phyloP scores from a whole-genome alignment of 2,329 filamentous ascomycete species.

The Fusarium pilosicola region DNA sequence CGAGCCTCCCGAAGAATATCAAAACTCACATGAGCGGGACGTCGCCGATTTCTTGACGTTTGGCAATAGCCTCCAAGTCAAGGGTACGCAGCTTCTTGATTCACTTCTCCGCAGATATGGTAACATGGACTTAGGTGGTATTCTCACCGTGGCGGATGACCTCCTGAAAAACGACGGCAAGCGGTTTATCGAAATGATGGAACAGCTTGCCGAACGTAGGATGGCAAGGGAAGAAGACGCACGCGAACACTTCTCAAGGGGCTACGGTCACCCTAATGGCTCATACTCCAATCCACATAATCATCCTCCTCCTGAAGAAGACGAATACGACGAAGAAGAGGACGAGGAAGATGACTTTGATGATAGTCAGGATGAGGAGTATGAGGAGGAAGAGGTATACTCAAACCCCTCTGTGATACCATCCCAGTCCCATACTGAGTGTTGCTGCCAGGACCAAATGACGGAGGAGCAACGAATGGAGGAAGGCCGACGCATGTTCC shows the following conservation, averaged over 20 bases:
- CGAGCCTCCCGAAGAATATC: slow-evolving; percentile 74
- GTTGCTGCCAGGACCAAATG: slow-evolving; percentile 82
- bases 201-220: slow-evolving; percentile 94
- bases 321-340: slow-evolving; percentile 77
- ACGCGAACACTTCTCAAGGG: slow-evolving; percentile 67
- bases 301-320: slow-evolving; percentile 80
- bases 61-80: slow-evolving; percentile 95
- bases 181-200: slow-evolving; percentile 99
- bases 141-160: slow-evolving; percentile 98
- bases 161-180: slow-evolving; percentile 98
- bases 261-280: slow-evolving; percentile 70
- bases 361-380: slow-evolving; percentile 71
- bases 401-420: slow-evolving; percentile 53
- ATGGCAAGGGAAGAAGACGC: slow-evolving; percentile 98
- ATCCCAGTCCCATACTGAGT: slow-evolving; percentile 55
- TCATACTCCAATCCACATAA: slow-evolving; percentile 70
- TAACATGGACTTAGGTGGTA: slow-evolving; percentile 79
- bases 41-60: slow-evolving; percentile 95
- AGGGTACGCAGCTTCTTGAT: slow-evolving; percentile 69
- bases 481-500: slow-evolving; percentile 97
- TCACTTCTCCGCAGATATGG: slow-evolving; percentile 56
- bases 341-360: slow-evolving; percentile 70
- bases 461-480: slow-evolving; percentile 99
- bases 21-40: slow-evolving; percentile 69
- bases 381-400: slow-evolving; percentile 83